phyloP scores from a whole-genome alignment of 768 basidiomycete genomes.

The Lactifluus pinguis region DNA sequence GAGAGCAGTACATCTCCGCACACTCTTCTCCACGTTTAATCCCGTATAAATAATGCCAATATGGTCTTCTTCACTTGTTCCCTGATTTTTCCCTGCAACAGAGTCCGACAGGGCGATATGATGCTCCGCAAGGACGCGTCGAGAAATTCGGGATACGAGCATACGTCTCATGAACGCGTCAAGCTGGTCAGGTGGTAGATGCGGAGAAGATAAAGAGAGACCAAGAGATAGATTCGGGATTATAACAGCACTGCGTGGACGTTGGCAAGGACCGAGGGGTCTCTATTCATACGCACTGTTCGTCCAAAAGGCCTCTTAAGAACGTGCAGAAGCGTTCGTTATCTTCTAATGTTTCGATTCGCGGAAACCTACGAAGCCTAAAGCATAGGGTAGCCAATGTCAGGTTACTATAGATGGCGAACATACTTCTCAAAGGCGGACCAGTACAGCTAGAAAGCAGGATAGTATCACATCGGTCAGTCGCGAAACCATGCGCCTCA shows the following conservation, averaged over 20 bases:
- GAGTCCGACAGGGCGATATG: conserved; percentile 73
- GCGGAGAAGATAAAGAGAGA: conserved; percentile 74
- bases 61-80: conserved; percentile 34
- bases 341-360: conserved; percentile 60
- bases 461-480: not conserved
- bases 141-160: conserved; percentile 83
- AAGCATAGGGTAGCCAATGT: conserved; percentile 8
- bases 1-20: conserved; percentile 57
- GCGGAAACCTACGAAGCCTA: conserved; percentile 51
- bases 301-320: conserved; percentile 49
- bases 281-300: conserved; percentile 52
- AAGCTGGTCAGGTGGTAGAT: conserved; percentile 66
- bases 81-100: conserved; percentile 28
- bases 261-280: not conserved
- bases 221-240: conserved; percentile 80
- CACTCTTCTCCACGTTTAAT: conserved; percentile 57
- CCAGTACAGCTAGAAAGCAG: conserved; percentile 63
- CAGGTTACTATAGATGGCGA: not conserved
- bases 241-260: conserved; percentile 47
- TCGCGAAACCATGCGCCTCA: conserved; percentile 28
- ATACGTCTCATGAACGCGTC: conserved; percentile 87
- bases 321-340: conserved; percentile 77
- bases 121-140: conserved; percentile 83
- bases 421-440: conserved; percentile 74
- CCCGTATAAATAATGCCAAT: conserved; percentile 83